Conservation (phyloP, 495 filamentous ascomycete genomes). For the Geoglossum glabrum region DNA sequence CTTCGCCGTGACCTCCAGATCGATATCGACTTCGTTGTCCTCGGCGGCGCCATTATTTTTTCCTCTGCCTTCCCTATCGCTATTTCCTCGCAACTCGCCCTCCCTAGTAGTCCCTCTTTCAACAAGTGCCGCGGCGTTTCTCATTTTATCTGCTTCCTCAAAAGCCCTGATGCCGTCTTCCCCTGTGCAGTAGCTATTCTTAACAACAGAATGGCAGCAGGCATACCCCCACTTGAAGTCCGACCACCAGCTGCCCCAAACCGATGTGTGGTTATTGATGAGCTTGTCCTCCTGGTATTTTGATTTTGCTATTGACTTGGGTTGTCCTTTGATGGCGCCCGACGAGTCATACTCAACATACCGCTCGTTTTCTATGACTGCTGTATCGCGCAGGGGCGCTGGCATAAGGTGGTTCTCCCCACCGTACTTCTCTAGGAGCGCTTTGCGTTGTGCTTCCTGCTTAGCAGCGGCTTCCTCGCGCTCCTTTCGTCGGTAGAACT, state of each 20-base stretch:
- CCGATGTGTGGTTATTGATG: slow-evolving; percentile 74
- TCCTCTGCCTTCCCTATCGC: slow-evolving; percentile 6
- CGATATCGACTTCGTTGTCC: background rate
- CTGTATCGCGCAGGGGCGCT: slow-evolving; percentile 39
- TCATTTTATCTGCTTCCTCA: slow-evolving; percentile 30
- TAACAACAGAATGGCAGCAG: slow-evolving; percentile 81
- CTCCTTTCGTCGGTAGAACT: slow-evolving; percentile 62
- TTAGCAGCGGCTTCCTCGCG: slow-evolving; percentile 47
- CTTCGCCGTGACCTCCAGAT: slow-evolving; percentile 16
- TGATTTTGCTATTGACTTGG: slow-evolving; percentile 51
- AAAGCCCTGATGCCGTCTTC: slow-evolving; percentile 60
- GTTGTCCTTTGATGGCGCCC: slow-evolving; percentile 74
- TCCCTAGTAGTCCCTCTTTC: slow-evolving; percentile 13
- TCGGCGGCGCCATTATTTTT: slow-evolving; percentile 19
- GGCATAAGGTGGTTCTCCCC: slow-evolving; percentile 43
- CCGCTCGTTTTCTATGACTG: slow-evolving; percentile 61
- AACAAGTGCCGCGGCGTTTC: background rate
- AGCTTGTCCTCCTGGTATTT: slow-evolving; percentile 83
- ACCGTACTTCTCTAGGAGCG: slow-evolving; percentile 72
- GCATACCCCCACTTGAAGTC: slow-evolving; percentile 94
- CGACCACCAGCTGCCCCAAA: slow-evolving; percentile 97
- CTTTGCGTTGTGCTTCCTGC: slow-evolving; percentile 43
- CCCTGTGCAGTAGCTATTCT: slow-evolving; percentile 95
- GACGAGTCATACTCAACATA: slow-evolving; percentile 90
- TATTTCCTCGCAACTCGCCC: slow-evolving; percentile 13